Percentiles rank a stretch among this genome's conserved stretches.
Evolutionary conservation across 2,329 filamentous ascomycete species (phyloP).

Genomic region (Fusarium camptoceras): DNA sequence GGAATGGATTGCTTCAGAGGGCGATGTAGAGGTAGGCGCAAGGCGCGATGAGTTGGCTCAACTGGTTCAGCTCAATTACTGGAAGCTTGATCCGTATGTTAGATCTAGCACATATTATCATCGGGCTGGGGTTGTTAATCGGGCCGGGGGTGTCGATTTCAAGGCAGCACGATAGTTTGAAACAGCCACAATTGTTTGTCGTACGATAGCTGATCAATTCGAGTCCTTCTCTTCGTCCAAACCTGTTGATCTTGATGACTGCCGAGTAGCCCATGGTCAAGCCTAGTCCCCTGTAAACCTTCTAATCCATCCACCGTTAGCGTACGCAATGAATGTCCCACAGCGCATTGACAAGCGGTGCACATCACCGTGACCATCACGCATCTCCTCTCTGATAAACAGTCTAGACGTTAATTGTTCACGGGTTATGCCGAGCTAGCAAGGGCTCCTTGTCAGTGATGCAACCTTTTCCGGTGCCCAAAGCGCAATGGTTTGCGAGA

Average conservation of each 20-base stretch:
- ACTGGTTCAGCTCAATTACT: slow-evolving; percentile 71
- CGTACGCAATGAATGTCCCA: not conserved
- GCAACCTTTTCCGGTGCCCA: slow-evolving; percentile 11
- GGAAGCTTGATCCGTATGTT: slow-evolving; percentile 76
- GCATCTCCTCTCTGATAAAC: not conserved
- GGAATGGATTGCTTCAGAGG: slow-evolving; percentile 23
- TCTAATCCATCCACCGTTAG: not conserved
- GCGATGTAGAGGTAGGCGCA: not conserved
- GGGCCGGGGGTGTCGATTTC: slow-evolving; percentile 35
- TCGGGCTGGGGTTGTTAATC: slow-evolving; percentile 30
- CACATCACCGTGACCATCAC: not conserved
- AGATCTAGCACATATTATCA: slow-evolving; percentile 58
- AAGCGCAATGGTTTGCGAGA: slow-evolving; percentile 35
- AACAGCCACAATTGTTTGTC: not conserved
- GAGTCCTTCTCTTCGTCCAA: not conserved
- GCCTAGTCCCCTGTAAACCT: not conserved
- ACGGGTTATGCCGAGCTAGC: not conserved
- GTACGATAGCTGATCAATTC: not conserved
- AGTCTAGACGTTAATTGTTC: not conserved
- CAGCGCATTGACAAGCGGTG: slow-evolving; percentile 21
- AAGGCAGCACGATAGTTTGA: slow-evolving; percentile 31
- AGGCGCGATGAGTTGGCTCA: slow-evolving; percentile 63
- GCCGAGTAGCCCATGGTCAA: not conserved
- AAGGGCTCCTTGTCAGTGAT: not conserved
- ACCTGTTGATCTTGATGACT: not conserved